Evolutionary conservation across 805 yeast genomes (phyloP).

Genomic region (Yamadazyma scolyti): DNA sequence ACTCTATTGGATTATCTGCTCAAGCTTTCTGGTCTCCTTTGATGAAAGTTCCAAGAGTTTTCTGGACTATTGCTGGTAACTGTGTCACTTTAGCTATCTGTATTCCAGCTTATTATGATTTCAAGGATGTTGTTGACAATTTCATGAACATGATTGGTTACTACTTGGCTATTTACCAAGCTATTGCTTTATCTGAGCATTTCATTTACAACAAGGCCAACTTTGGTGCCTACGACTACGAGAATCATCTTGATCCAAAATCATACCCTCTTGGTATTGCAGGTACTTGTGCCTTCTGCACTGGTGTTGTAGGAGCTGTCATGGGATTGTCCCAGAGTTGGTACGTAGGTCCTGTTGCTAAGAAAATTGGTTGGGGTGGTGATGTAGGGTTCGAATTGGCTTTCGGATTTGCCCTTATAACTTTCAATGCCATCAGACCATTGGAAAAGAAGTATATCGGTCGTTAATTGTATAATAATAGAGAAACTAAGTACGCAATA

Average conservation of each 20-base stretch:
- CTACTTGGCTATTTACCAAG: slow-evolving; percentile 82
- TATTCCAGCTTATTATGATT: slow-evolving; percentile 81
- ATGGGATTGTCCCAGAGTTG: slow-evolving; percentile 86
- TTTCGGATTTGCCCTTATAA: slow-evolving; percentile 60
- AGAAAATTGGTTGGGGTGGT: slow-evolving; percentile 69
- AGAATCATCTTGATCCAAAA: slow-evolving; percentile 53
- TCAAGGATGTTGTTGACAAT: slow-evolving; percentile 69
- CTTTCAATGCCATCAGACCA: slow-evolving; percentile 55
- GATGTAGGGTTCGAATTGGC: slow-evolving; percentile 86
- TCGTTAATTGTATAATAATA: slow-evolving; percentile 24
- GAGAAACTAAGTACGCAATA: not conserved
- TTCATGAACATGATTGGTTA: slow-evolving; percentile 92
- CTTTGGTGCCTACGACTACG: slow-evolving; percentile 57
- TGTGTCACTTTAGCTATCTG: slow-evolving; percentile 77
- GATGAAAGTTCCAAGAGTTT: slow-evolving; percentile 71
- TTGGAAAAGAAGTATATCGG: slow-evolving; percentile 64
- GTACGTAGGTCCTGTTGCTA: slow-evolving; percentile 71
- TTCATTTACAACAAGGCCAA: slow-evolving; percentile 68
- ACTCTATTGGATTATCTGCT: slow-evolving; percentile 82
- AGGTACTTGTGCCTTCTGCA: slow-evolving; percentile 71
- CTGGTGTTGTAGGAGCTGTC: slow-evolving; percentile 83
- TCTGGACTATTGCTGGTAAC: slow-evolving; percentile 79
- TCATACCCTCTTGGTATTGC: slow-evolving; percentile 75
- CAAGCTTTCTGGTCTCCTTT: slow-evolving; percentile 81
- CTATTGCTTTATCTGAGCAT: slow-evolving; percentile 77